Evolutionary conservation across 352 stramenopile genomes (phyloP).

Genomic region (Thraustochytrium sp.): DNA sequence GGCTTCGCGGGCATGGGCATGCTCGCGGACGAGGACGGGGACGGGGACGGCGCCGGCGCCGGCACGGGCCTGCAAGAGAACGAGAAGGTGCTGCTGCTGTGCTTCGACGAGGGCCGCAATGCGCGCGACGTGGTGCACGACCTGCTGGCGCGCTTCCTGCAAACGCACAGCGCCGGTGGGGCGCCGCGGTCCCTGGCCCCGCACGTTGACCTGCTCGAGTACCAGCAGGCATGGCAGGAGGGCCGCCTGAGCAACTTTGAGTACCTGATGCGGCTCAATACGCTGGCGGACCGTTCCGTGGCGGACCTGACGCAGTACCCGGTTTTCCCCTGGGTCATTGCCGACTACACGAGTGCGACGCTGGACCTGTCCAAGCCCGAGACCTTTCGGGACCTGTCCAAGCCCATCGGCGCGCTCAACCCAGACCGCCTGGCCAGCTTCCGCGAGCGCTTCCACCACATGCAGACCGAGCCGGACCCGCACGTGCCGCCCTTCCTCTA

Average conservation of each 20-base stretch:
- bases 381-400: conserved; percentile 43
- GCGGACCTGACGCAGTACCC: conserved; percentile 97
- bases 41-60: background rate
- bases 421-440: background rate
- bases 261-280: conserved; percentile 93
- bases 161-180: background rate
- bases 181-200: background rate
- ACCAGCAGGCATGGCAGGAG: conserved; percentile 55
- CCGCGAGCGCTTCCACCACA: conserved; percentile 23
- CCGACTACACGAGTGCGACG: conserved; percentile 83
- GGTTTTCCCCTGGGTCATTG: conserved; percentile 94
- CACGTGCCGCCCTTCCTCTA: conserved; percentile 68
- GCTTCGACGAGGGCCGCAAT: conserved; percentile 29
- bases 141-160: conserved; percentile 8
- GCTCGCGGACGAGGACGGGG: background rate
- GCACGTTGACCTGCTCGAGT: background rate
- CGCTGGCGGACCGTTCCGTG: conserved; percentile 85
- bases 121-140: conserved; percentile 41
- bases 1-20: background rate
- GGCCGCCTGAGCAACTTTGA: conserved; percentile 83
- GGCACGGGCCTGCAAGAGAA: background rate
- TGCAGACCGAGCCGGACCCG: conserved; percentile 49
- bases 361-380: conserved; percentile 69
- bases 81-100: conserved; percentile 45
- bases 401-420: conserved; percentile 43